A percentile compares a stretch with the other conserved stretches of the same genome.
phyloP scores from a whole-genome alignment of 2,329 filamentous ascomycete genomes.

The Cephalotrichum gorgonifer region DNA sequence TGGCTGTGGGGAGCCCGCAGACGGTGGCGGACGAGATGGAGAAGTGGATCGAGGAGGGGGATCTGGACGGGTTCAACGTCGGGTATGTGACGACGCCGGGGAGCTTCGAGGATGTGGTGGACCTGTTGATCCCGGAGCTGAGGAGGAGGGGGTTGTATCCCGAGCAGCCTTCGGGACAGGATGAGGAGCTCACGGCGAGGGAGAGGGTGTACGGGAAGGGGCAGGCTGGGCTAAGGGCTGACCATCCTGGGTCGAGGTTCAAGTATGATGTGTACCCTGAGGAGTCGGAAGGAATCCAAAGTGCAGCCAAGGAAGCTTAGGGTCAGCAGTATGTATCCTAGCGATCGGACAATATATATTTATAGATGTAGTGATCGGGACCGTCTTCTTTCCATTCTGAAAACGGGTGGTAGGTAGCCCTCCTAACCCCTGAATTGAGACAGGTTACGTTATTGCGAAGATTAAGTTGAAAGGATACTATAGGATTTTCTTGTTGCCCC shows the following conservation, averaged over 20 bases:
- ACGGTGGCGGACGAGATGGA: constrained; percentile 35
- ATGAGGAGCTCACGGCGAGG: constrained; percentile 35
- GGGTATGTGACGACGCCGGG: constrained; percentile 32
- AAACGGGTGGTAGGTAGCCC: no score
- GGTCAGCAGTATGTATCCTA: no score
- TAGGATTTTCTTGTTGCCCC: no score
- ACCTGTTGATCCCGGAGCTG: constrained; percentile 19
- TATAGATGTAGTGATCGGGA: no score
- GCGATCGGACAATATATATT: no score
- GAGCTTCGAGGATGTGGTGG: constrained; percentile 20
- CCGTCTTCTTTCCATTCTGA: no score
- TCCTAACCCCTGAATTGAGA: no score
- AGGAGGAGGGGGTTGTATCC: constrained; percentile 18
- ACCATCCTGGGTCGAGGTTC: constrained; percentile 49
- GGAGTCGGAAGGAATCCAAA: constrained; percentile 19
- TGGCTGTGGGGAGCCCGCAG: constrained; percentile 24
- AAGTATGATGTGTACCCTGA: constrained; percentile 54
- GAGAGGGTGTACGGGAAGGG: constrained; percentile 55
- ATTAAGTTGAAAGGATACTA: no score
- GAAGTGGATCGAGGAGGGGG: constrained; percentile 29
- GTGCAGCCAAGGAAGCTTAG: neutral
- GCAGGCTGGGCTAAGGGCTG: constrained; percentile 42
- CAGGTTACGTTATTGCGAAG: no score
- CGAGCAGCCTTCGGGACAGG: constrained; percentile 15
- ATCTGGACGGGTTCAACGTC: constrained; percentile 30